A percentile compares a stretch with the other conserved stretches of the same genome.
These are phyloP conservation scores for Rhipidocladum racemiflorum DNA, from an alignment of 176 grass and related monocot genomes.

Conservation along the genomic window DNA sequence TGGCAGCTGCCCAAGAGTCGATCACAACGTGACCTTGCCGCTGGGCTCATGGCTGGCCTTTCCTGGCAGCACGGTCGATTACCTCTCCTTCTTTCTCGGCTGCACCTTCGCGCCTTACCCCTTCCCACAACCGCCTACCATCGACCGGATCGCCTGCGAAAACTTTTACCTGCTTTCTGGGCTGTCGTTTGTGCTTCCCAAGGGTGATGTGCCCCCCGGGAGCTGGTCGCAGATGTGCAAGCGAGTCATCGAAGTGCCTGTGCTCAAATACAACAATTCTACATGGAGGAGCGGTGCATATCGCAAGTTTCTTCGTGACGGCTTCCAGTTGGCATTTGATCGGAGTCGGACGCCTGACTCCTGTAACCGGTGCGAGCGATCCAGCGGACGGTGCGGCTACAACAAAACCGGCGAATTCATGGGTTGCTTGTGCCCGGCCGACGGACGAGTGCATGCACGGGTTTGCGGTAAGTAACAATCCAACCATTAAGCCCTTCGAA, in stretches of 20 bases:
- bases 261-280: background rate
- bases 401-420: rapidly evolving
- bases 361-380: background rate
- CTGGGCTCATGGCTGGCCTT: background rate
- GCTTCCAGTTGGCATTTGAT: background rate
- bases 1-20: background rate
- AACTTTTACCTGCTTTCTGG: rapidly evolving
- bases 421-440: background rate
- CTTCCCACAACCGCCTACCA: rapidly evolving
- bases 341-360: rapidly evolving
- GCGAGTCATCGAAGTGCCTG: rapidly evolving
- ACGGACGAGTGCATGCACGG: rapidly evolving
- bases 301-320: background rate
- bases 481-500: background rate
- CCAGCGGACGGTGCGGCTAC: background rate
- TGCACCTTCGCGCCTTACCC: rapidly evolving
- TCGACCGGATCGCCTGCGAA: background rate
- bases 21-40: background rate
- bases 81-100: background rate
- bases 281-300: background rate
- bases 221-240: rapidly evolving
- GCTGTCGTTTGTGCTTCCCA: background rate
- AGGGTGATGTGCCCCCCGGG: rapidly evolving
- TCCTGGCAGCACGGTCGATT: background rate
- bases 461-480: background rate